These are phyloP conservation scores for Ascochyta pisi DNA, from an alignment of 2,329 filamentous ascomycete genomes.

Conservation along the genomic window DNA sequence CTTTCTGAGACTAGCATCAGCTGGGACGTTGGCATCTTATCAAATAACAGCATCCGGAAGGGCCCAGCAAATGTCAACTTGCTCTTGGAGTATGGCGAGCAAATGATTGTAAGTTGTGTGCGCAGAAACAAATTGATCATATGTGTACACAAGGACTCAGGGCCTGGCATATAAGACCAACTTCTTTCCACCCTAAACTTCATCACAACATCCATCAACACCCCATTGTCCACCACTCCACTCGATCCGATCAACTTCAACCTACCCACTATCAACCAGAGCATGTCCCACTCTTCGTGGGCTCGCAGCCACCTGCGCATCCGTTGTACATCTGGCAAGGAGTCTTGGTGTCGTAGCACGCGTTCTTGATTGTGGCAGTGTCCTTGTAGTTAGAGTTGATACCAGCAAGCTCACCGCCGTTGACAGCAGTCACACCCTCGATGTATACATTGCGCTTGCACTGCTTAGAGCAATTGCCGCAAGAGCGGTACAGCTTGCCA, in stretches of 20 bases:
- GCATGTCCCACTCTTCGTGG: constrained; percentile 23
- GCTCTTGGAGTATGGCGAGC: background rate
- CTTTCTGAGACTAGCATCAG: background rate
- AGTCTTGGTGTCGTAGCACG: constrained; percentile 21
- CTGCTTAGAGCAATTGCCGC: constrained; percentile 54
- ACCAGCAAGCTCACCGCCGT: constrained; percentile 50
- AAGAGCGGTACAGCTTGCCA: constrained; percentile 52
- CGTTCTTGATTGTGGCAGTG: constrained; percentile 46
- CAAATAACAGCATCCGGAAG: background rate
- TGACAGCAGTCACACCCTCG: constrained; percentile 48
- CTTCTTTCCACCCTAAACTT: too few species aligned
- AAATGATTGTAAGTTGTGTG: background rate
- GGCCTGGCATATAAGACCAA: too few species aligned
- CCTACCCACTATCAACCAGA: constrained; percentile 6
- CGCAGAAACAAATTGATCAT: background rate
- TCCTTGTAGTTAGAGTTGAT: constrained; percentile 59
- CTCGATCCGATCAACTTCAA: background rate
- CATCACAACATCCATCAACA: background rate
- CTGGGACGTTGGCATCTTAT: background rate
- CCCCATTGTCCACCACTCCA: background rate
- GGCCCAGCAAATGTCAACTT: background rate
- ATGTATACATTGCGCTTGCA: constrained; percentile 52
- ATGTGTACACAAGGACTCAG: too few species aligned
- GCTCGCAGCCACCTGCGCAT: constrained; percentile 26
- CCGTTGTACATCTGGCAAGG: constrained; percentile 29